phyloP scores from a whole-genome alignment of 768 basidiomycete genomes.

The Suillus weaverae region DNA sequence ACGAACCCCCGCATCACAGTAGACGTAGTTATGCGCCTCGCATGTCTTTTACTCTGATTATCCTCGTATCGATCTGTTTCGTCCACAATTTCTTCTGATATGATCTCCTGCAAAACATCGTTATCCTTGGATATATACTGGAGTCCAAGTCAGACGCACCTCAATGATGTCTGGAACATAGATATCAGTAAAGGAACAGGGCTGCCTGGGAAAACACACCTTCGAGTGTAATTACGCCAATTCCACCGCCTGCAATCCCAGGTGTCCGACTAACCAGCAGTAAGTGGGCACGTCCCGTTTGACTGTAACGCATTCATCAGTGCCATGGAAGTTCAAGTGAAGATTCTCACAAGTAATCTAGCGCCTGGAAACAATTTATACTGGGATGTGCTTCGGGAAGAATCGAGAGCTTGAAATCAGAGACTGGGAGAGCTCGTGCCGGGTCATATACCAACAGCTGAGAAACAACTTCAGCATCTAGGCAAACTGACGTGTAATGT shows the following conservation, averaged over 20 bases:
- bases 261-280: constrained; percentile 84
- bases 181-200: not conserved
- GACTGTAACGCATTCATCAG: constrained; percentile 44
- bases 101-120: constrained; percentile 68
- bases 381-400: constrained; percentile 86
- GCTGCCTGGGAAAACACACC: constrained; percentile 40
- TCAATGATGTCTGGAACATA: constrained; percentile 69
- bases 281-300: constrained; percentile 93
- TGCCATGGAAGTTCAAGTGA: not conserved
- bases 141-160: constrained; percentile 30
- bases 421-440: constrained; percentile 69
- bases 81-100: constrained; percentile 93
- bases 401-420: constrained; percentile 74
- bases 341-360: constrained; percentile 80
- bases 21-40: constrained; percentile 69
- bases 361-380: constrained; percentile 92
- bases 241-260: constrained; percentile 76
- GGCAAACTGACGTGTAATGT: constrained; percentile 8
- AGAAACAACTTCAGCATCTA: constrained; percentile 7
- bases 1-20: constrained; percentile 76
- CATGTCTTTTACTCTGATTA: constrained; percentile 76
- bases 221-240: constrained; percentile 91
- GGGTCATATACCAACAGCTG: constrained; percentile 91
- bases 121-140: not conserved
- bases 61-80: constrained; percentile 91